Evolutionary conservation across 805 yeast genomes (phyloP).

Genomic region (Pichia rugopelliculosa): DNA sequence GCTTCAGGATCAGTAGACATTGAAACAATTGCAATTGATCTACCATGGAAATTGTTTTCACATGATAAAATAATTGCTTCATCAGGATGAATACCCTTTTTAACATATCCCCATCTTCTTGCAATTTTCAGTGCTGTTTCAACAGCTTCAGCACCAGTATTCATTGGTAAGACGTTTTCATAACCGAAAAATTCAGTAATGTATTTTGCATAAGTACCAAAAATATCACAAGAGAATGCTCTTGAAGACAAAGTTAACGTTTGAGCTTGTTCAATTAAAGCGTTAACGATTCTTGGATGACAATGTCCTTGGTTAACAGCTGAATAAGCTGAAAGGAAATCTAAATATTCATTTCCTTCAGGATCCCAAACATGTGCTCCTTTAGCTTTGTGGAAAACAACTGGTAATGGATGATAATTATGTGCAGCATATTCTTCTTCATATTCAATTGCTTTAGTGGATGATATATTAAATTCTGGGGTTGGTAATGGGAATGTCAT

Average conservation of each 20-base stretch:
- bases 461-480: conserved; percentile 45
- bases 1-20: conserved; percentile 94
- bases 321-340: conserved; percentile 89
- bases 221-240: conserved; percentile 75
- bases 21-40: conserved; percentile 91
- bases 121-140: conserved; percentile 92
- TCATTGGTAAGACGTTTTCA: conserved; percentile 94
- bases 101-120: conserved; percentile 93
- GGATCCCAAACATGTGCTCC: conserved; percentile 99
- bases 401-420: conserved; percentile 95
- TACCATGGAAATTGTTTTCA: conserved; percentile 89
- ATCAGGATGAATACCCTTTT: conserved; percentile 72
- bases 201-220: conserved; percentile 80
- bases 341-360: conserved; percentile 89
- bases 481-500: conserved; percentile 9
- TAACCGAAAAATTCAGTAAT: conserved; percentile 83
- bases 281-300: conserved; percentile 84
- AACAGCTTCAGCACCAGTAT: conserved; percentile 98
- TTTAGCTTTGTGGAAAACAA: conserved; percentile 75
- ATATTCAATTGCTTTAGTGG: conserved; percentile 55
- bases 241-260: conserved; percentile 80
- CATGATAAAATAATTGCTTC: conserved; percentile 88
- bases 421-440: conserved; percentile 88
- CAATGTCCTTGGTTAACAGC: conserved; percentile 99
- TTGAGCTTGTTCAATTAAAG: conserved; percentile 81